Percentiles rank a stretch among this genome's conserved stretches.
Conservation (phyloP, 2,329 filamentous ascomycete genomes). For the Simplicillium sp. region DNA sequence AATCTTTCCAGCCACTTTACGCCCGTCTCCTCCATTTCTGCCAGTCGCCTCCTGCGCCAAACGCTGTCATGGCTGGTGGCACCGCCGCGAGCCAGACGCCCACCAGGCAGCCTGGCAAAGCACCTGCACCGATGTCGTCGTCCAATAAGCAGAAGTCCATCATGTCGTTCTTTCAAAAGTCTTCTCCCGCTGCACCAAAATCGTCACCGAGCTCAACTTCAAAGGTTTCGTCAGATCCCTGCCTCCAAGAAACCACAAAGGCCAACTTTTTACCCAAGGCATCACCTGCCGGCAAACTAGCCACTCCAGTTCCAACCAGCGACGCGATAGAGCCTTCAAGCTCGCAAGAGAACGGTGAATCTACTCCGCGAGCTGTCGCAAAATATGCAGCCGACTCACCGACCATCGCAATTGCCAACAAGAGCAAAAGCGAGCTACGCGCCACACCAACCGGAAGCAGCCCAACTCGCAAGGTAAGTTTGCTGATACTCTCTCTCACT, state of each 20-base stretch:
- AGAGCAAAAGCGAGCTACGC: slow-evolving; percentile 29
- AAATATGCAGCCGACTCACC: slow-evolving; percentile 37
- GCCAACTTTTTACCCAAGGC: slow-evolving; percentile 26
- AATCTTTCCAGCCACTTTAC: too few species aligned
- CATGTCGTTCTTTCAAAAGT: slow-evolving; percentile 34
- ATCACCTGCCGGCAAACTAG: slow-evolving; percentile 19
- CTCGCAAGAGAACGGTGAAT: slow-evolving; percentile 55
- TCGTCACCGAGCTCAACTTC: slow-evolving; percentile 21
- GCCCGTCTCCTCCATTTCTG: slow-evolving; percentile 1
- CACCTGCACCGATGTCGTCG: slow-evolving; percentile 16
- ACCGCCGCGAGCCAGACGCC: slow-evolving; percentile 21
- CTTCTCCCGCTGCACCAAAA: slow-evolving; percentile 23
- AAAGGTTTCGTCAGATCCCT: slow-evolving; percentile 8
- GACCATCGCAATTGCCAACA: slow-evolving; percentile 29
- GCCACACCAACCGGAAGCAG: slow-evolving; percentile 48
- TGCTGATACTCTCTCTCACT: slow-evolving; percentile 8
- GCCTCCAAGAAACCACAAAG: slow-evolving; percentile 29
- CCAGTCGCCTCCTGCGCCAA: slow-evolving; percentile 1
- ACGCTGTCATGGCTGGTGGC: slow-evolving; percentile 19
- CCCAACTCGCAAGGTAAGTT: slow-evolving; percentile 65
- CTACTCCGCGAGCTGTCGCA: slow-evolving; percentile 34
- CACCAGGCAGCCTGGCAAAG: slow-evolving; percentile 17
- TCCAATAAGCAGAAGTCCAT: slow-evolving; percentile 32
- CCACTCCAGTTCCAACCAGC: slow-evolving; percentile 74
- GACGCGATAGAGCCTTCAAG: slow-evolving; percentile 59